Percentiles rank a stretch among this genome's conserved stretches.
Evolutionary conservation across 352 stramenopile species (phyloP).

Genomic region (Globisporangium okanoganense): DNA sequence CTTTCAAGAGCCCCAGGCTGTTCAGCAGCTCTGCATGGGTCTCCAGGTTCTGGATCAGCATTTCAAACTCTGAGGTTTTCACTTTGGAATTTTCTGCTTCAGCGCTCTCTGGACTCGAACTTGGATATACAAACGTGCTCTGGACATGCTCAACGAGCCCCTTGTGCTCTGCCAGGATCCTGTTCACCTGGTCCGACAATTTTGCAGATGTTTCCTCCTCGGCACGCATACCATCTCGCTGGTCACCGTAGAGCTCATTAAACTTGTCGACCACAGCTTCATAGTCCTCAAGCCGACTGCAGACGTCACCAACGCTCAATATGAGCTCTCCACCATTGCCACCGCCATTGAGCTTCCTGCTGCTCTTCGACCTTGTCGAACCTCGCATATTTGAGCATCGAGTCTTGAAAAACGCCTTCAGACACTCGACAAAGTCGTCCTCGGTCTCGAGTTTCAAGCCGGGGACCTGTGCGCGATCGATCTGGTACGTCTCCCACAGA

Average conservation of each 20-base stretch:
- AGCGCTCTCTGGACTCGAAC: neutral
- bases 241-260: neutral
- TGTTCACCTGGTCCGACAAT: neutral
- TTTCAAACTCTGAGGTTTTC: neutral
- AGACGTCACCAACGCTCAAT: constrained; percentile 20
- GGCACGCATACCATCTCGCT: neutral
- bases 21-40: neutral
- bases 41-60: neutral
- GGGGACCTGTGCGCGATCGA: constrained; percentile 20
- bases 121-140: neutral
- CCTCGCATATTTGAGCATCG: constrained; percentile 13
- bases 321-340: constrained; percentile 1
- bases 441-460: constrained; percentile 28
- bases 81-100: neutral
- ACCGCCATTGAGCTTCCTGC: neutral
- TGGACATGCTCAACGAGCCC: neutral
- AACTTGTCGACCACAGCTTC: constrained; percentile 16
- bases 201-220: neutral
- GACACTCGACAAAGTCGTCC: constrained; percentile 27
- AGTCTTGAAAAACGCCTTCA: constrained; percentile 35
- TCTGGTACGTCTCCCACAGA: constrained; percentile 35
- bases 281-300: constrained; percentile 21
- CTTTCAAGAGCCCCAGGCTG: constrained; percentile 1
- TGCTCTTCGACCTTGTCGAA: neutral
- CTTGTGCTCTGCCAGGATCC: neutral